A percentile compares a stretch with the other conserved stretches of the same genome.
Evolutionary conservation across 2,329 filamentous ascomycete species (phyloP).

Genomic region (Pestalotiopsis sp.): DNA sequence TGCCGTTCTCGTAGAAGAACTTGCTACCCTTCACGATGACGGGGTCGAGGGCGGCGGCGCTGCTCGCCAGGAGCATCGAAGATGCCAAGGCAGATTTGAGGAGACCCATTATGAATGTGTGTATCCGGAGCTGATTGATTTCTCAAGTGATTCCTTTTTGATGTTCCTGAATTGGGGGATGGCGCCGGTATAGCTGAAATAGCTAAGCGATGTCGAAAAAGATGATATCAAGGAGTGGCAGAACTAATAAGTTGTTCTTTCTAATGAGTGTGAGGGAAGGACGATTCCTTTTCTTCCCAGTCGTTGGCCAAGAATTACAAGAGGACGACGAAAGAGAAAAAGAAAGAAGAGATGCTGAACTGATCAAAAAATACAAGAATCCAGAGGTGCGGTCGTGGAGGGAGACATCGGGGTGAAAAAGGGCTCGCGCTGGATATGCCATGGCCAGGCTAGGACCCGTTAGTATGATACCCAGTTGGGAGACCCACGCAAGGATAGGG

Average conservation of each 20-base stretch:
- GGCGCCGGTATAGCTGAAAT: neutral
- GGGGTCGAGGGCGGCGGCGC: slow-evolving; percentile 30
- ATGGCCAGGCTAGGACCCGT: neutral
- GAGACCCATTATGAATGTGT: slow-evolving; percentile 28
- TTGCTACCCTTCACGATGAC: slow-evolving; percentile 37
- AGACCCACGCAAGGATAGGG: slow-evolving; percentile 6
- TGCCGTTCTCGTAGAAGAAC: slow-evolving; percentile 72
- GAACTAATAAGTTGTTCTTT: slow-evolving; percentile 7
- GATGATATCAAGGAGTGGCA: slow-evolving; percentile 4
- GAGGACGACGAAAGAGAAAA: slow-evolving; percentile 4
- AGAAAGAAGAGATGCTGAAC: slow-evolving; percentile 7
- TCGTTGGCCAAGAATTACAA: slow-evolving; percentile 8
- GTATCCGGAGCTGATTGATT: neutral
- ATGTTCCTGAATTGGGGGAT: neutral
- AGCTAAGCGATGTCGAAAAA: neutral
- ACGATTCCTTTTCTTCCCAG: slow-evolving; percentile 4
- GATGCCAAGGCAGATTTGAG: slow-evolving; percentile 30
- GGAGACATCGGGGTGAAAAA: slow-evolving; percentile 5
- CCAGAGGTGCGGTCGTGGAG: neutral
- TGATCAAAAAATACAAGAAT: slow-evolving; percentile 11
- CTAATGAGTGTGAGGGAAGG: slow-evolving; percentile 10
- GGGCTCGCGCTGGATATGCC: neutral
- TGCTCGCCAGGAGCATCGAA: slow-evolving; percentile 29
- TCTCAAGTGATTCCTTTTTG: neutral
- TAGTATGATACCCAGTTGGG: neutral